Evolutionary conservation across 805 yeast species (phyloP), one percentile per base, ranked within the genome.

Genomic region (Candida ulmi): DNA sequence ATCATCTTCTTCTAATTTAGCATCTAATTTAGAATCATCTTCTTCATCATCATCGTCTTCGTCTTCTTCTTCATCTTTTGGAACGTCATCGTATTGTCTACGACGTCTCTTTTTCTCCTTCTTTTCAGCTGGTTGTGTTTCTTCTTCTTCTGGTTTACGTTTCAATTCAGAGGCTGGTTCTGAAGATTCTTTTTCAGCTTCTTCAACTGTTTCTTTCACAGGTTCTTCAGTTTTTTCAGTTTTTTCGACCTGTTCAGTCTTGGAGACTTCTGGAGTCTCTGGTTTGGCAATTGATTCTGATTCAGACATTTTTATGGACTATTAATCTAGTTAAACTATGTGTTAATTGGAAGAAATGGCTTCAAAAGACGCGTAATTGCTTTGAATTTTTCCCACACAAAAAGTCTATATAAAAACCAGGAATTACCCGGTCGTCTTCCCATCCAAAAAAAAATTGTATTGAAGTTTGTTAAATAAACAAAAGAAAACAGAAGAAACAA

Each of bases 81-180:
- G 80, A n/a, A 68, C 73, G 44, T 74, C 81, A 42, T 78, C 83
- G 47, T 76, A 69, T 51, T 76, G 67, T 62, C 78, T 61, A 69
- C 87, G 66, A 66, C 80, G 70, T 61, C 73, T 64, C 63, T 72
- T 71, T 64, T 72, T 72, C 61, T 67, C 65, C 59, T 66, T 59
- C 57, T 62, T 57, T 9, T 53, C 47, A 37, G 41, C 49, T 33
- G 47, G 17, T n/a, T 5, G 47, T 35, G 50, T 48, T 7, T 54
- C 45, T 42, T 56, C 59, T 17, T 39, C 48, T 39, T 52, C 45
- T 38, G 43, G 33, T 49, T 45, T 36, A 39, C 50, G 31, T 30
- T 43, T 34, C 42, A 38, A 33, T 52, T 39, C 30, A 41, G 31
- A 6, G 24, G 24, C 24, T 29, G 43, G 45, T 17, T 37, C 48